phyloP scores from a whole-genome alignment of 2,329 filamentous ascomycete genomes.

The Hymenotorrendiella dingleyae region DNA sequence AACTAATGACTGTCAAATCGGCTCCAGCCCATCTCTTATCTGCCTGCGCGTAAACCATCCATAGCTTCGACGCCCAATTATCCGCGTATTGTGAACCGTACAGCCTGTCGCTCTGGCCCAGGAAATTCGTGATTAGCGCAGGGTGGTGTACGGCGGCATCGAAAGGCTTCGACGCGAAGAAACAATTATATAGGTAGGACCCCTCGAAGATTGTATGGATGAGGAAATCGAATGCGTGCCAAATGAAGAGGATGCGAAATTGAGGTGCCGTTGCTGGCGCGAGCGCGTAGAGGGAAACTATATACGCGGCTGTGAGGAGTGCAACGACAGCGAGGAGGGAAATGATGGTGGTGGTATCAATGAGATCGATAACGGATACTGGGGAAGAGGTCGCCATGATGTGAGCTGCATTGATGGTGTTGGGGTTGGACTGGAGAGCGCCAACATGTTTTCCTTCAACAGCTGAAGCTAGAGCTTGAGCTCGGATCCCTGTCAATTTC shows the following conservation, averaged over 20 bases:
- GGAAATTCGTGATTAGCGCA: slow-evolving; percentile 37
- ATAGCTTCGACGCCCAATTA: slow-evolving; percentile 51
- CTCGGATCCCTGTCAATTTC: too few relatives aligned
- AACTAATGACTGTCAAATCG: slow-evolving; percentile 55
- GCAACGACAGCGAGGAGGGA: slow-evolving; percentile 51
- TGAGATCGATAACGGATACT: slow-evolving; percentile 33
- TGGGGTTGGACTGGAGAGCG: too few relatives aligned
- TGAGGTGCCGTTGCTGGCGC: slow-evolving; percentile 35
- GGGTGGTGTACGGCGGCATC: slow-evolving; percentile 33
- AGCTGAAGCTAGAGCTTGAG: too few relatives aligned
- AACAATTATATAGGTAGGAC: slow-evolving; percentile 88
- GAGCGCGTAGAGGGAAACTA: slow-evolving; percentile 40
- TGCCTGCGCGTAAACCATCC: slow-evolving; percentile 64
- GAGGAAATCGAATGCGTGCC: slow-evolving; percentile 89
- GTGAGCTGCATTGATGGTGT: too few relatives aligned
- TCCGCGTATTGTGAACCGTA: slow-evolving; percentile 52
- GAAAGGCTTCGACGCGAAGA: slow-evolving; percentile 58
- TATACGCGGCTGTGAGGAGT: slow-evolving; percentile 46
- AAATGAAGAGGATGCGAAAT: slow-evolving; percentile 77
- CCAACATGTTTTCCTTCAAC: too few relatives aligned
- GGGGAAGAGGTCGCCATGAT: not conserved
- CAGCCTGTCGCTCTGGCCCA: slow-evolving; percentile 42
- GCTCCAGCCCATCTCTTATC: slow-evolving; percentile 59
- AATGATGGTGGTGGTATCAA: slow-evolving; percentile 54
- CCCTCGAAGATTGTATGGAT: slow-evolving; percentile 91